phyloP scores from a whole-genome alignment of 768 basidiomycete species.

The Kwoniella sp. region DNA sequence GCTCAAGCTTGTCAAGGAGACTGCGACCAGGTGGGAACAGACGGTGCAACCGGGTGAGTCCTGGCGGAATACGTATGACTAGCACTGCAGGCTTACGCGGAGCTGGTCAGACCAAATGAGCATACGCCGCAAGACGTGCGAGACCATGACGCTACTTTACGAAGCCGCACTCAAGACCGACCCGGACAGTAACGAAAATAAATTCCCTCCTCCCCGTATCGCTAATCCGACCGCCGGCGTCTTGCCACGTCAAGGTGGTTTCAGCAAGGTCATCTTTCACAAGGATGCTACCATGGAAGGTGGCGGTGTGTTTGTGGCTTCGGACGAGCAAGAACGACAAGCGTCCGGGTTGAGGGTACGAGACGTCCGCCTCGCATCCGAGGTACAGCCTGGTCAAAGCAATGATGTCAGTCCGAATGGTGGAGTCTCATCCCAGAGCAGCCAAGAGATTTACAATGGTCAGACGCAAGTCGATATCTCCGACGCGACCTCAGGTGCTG shows the following conservation, averaged over 20 bases:
- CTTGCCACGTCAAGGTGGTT: slow-evolving; percentile 23
- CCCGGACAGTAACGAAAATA: slow-evolving; percentile 51
- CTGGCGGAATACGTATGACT: neutral
- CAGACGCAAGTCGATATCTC: no score
- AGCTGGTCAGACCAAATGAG: slow-evolving; percentile 82
- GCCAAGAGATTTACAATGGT: no score
- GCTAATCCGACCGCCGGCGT: slow-evolving; percentile 77
- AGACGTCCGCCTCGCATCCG: slow-evolving; percentile 15
- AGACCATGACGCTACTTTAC: slow-evolving; percentile 85
- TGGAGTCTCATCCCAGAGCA: no score
- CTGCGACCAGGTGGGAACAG: slow-evolving; percentile 79
- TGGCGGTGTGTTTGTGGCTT: slow-evolving; percentile 77
- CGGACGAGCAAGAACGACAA: slow-evolving; percentile 36
- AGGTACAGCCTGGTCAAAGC: neutral
- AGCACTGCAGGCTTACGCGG: neutral
- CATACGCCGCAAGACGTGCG: slow-evolving; percentile 77
- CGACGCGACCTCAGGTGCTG: no score
- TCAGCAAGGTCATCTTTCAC: slow-evolving; percentile 60
- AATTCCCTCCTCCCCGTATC: slow-evolving; percentile 56
- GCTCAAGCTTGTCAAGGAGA: slow-evolving; percentile 75
- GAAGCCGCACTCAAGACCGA: slow-evolving; percentile 82
- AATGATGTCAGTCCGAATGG: no score
- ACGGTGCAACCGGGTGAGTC: slow-evolving; percentile 65
- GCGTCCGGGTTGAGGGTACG: slow-evolving; percentile 10
- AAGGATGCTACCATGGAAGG: slow-evolving; percentile 77